Evolutionary conservation across 225 moss, liverwort and hornwort genomes (phyloP).

Genomic region (Marchantia paleacea): DNA sequence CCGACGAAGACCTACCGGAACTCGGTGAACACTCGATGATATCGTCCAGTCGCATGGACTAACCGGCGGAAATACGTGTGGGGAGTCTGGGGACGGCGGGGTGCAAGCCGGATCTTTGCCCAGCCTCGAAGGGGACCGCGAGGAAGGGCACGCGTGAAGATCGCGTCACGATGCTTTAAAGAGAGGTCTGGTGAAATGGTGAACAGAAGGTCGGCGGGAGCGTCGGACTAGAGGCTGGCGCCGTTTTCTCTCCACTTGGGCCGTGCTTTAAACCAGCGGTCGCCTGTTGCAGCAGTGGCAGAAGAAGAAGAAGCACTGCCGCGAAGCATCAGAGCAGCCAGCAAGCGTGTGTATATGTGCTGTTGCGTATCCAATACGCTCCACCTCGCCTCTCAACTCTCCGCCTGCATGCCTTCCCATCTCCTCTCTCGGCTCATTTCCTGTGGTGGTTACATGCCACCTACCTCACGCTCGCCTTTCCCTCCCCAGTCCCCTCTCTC

Average conservation of each 20-base stretch:
- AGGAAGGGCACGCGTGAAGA: conserved; percentile 3
- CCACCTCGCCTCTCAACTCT: neutral
- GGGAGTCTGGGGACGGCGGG: neutral
- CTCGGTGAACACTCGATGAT: no score
- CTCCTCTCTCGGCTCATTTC: neutral
- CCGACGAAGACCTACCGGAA: neutral
- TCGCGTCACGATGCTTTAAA: conserved; percentile 4
- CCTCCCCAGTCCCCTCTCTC: neutral
- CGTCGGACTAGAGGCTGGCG: conserved; percentile 11
- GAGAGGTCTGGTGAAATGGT: neutral
- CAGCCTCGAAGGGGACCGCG: neutral
- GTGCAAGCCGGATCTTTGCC: neutral
- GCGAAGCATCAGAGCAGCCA: neutral
- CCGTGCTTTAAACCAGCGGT: neutral
- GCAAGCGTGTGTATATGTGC: neutral
- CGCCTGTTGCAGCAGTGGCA: neutral
- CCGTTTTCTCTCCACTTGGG: conserved; percentile 9
- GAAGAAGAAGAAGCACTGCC: neutral
- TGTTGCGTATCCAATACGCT: conserved; percentile 1
- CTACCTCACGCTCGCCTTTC: neutral
- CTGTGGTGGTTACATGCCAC: neutral
- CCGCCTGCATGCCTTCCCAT: no score
- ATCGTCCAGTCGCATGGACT: neutral
- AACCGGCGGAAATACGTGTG: neutral
- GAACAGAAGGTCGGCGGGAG: conserved; percentile 19